Evolutionary conservation across 352 stramenopile species (phyloP), one percentile per base, ranked within the genome.

Genomic region (Globisporangium nagaii): DNA sequence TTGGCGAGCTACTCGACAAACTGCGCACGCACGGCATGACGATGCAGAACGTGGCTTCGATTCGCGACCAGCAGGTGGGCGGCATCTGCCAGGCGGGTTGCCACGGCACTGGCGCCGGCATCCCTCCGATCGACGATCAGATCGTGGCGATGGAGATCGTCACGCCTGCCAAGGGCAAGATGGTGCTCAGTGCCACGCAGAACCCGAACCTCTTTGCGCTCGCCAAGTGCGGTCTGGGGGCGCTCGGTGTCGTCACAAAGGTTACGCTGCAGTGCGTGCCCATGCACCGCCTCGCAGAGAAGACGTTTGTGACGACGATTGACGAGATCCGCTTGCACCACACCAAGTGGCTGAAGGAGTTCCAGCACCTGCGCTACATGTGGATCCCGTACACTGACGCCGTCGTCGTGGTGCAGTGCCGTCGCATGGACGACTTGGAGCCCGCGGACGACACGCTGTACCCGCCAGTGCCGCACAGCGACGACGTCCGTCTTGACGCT

Each of bases 41-140:
- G 25, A 93, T 99, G 65, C 89, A 98, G 45, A 99, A 99, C 58
- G 88, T 99, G n/a, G 96, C 96, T 25, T 98, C 90, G 4, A 99
- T 99, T 68, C 94, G 92, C 32, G 93, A 99, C 67, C 97, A 99
- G 64, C 96, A 98, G 61, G 88, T 99, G 32, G 96, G 94, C 30
- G 97, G 97, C 2, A 98, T 99, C 61, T 91, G 93, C 17, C 95
- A 98, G 66, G 93, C 86, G 57, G 87, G 86, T 12, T 96, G 88
- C n/a, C 97, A 99, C 69, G 97, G 97, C 37, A 98, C 96, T 20
- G 97, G 97, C 17, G 90, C 86, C 2, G 67, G 55, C 2, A 96
- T 99, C 53, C 90, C 96, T 35, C 96, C 97, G 0, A 97, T 98
- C 49, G 97, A 99, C 70, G 90, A 98, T 64, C 97, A 98, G 71